Evolutionary conservation across 257 asterid species (phyloP).

Genomic region (Fraxinus pennsylvanica): DNA sequence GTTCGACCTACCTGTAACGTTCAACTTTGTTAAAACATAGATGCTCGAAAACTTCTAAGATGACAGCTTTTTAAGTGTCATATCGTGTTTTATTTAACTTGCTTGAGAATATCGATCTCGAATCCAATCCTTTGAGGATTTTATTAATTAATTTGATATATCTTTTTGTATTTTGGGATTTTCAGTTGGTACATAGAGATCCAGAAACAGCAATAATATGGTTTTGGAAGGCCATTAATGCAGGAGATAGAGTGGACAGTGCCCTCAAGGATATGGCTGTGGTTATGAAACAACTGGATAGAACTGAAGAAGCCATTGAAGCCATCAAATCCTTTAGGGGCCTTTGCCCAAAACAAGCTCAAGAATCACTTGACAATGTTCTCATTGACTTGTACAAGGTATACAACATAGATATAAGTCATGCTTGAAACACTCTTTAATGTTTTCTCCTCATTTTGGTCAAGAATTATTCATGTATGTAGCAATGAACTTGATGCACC

Average conservation of each 20-base stretch:
- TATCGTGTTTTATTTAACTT: too few relatives aligned
- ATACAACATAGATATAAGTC: neutral
- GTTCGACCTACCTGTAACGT: too few relatives aligned
- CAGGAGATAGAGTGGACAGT: slow-evolving; percentile 5
- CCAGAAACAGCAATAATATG: slow-evolving; percentile 19
- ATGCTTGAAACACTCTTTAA: too few relatives aligned
- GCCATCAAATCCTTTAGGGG: slow-evolving; percentile 21
- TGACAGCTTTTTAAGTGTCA: too few relatives aligned
- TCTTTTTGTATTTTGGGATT: neutral
- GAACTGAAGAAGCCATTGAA: slow-evolving; percentile 26
- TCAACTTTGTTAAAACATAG: too few relatives aligned
- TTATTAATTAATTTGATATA: too few relatives aligned
- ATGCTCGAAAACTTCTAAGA: too few relatives aligned
- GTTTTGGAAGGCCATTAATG: slow-evolving; percentile 26
- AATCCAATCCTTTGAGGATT: too few relatives aligned
- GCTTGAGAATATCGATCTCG: too few relatives aligned
- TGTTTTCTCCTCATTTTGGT: too few relatives aligned
- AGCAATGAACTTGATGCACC: too few relatives aligned
- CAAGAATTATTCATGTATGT: too few relatives aligned
- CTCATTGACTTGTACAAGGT: slow-evolving; percentile 25
- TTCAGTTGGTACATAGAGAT: slow-evolving; percentile 21
- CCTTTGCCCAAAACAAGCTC: slow-evolving; percentile 24
- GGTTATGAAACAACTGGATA: slow-evolving; percentile 23
- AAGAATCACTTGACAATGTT: slow-evolving; percentile 24
- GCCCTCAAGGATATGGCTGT: slow-evolving; percentile 29